These are phyloP conservation scores for Eutrema yunnanense DNA, from an alignment of 345 rosid genomes.

Conservation along the genomic window DNA sequence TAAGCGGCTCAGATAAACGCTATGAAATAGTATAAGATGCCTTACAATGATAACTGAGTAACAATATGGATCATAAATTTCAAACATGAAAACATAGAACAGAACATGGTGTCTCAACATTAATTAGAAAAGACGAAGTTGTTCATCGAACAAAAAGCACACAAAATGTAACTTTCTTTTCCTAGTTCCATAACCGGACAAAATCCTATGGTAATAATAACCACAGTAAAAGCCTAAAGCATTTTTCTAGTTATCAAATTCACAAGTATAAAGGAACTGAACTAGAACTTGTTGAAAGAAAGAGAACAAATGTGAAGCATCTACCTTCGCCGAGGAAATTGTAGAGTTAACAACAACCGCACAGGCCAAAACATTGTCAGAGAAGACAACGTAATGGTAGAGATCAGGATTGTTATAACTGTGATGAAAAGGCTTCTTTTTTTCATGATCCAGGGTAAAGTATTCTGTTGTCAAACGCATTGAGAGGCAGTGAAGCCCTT, in stretches of 20 bases:
- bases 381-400: conserved; percentile 78
- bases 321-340: conserved; percentile 63
- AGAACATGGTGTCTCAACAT: not conserved
- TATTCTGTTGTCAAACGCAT: conserved; percentile 82
- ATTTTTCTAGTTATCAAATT: not conserved
- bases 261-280: not conserved
- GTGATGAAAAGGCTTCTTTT: conserved; percentile 49
- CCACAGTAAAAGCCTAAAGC: conserved; percentile 2
- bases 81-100: conserved; percentile 3
- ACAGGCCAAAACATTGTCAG: conserved; percentile 85
- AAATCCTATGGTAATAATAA: not conserved
- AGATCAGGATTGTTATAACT: conserved; percentile 46
- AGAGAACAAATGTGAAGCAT: not conserved
- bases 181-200: not conserved
- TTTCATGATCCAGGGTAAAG: conserved; percentile 50
- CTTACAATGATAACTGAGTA: not conserved
- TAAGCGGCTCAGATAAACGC: not conserved
- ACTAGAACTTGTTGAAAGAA: not conserved
- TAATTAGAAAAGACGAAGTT: not conserved
- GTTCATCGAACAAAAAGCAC: not conserved
- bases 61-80: not conserved
- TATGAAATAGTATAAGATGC: not conserved
- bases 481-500: conserved; percentile 92
- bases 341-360: conserved; percentile 88
- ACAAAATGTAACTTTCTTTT: not conserved